phyloP scores from a whole-genome alignment of 495 filamentous ascomycete genomes.

The Cairneyella variabilis region DNA sequence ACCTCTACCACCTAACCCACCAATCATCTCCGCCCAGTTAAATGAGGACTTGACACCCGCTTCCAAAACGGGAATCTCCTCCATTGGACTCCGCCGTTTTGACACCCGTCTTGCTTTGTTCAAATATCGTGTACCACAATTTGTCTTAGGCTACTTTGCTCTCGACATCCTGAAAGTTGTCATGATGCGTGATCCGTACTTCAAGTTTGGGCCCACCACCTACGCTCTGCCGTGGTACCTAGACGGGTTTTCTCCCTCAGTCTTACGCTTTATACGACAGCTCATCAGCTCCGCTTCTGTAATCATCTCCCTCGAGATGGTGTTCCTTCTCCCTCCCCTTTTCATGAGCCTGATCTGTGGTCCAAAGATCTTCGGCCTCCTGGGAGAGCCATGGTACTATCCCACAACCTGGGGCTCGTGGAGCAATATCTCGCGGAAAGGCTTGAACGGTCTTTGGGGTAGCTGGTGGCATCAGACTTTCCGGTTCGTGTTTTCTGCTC shows the following conservation, averaged over 20 bases:
- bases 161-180: conserved; percentile 64
- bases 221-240: conserved; percentile 43
- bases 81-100: conserved; percentile 32
- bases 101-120: conserved; percentile 43
- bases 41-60: conserved; percentile 21
- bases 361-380: conserved; percentile 40
- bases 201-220: conserved; percentile 44
- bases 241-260: conserved; percentile 33
- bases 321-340: conserved; percentile 40
- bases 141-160: conserved; percentile 53
- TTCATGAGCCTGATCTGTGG: conserved; percentile 51
- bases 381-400: conserved; percentile 61
- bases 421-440: conserved; percentile 53
- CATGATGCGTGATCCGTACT: conserved; percentile 75
- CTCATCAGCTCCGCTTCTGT: conserved; percentile 45
- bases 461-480: conserved; percentile 90
- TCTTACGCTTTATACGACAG: conserved; percentile 46
- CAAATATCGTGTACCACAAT: conserved; percentile 37
- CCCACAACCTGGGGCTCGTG: conserved; percentile 59
- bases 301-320: conserved; percentile 42
- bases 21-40: conserved; percentile 40
- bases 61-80: conserved; percentile 21
- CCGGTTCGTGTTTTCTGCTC: conserved; percentile 63
- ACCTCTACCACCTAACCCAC: conserved; percentile 55
- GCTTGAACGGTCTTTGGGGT: conserved; percentile 75